Conservation (phyloP, 2,329 filamentous ascomycete species). For the Microdochium bolleyi region DNA sequence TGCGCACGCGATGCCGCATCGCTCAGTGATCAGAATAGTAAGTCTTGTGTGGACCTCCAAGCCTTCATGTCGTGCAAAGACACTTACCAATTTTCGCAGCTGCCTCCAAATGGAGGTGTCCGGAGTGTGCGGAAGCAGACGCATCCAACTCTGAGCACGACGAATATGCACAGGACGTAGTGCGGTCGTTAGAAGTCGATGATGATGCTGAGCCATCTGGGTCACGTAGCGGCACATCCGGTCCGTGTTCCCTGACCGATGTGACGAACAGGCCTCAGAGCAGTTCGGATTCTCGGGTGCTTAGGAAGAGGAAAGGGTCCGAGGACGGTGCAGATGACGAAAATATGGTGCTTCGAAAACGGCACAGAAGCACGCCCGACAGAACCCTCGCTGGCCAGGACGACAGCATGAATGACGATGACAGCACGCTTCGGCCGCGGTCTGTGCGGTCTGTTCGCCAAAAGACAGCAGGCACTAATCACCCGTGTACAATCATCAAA, state of each 20-base stretch:
- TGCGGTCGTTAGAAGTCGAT: constrained; percentile 15
- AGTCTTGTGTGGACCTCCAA: constrained; percentile 18
- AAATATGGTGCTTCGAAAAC: constrained; percentile 42
- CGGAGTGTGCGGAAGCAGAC: constrained; percentile 30
- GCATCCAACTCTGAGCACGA: constrained; percentile 20
- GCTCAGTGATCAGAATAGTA: constrained; percentile 57
- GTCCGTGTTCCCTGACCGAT: not conserved
- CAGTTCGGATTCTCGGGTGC: constrained; percentile 64
- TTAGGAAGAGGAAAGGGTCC: constrained; percentile 80
- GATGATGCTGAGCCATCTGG: constrained; percentile 19
- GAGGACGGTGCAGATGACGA: constrained; percentile 56
- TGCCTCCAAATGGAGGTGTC: constrained; percentile 41
- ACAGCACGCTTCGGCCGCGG: constrained; percentile 25
- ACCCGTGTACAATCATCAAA: constrained; percentile 33
- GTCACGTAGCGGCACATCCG: not conserved
- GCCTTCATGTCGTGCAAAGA: not conserved
- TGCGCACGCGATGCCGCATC: constrained; percentile 70
- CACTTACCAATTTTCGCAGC: constrained; percentile 23
- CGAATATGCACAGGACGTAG: constrained; percentile 12
- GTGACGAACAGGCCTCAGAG: no score
- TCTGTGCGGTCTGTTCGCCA: constrained; percentile 53
- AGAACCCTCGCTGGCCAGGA: constrained; percentile 27
- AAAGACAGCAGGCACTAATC: constrained; percentile 31
- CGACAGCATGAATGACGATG: constrained; percentile 24
- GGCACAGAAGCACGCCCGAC: constrained; percentile 39